A percentile compares a stretch with the other conserved stretches of the same genome.
phyloP scores from a whole-genome alignment of 1,139 yeast species.

The Groenewaldozyma auringiensis region DNA sequence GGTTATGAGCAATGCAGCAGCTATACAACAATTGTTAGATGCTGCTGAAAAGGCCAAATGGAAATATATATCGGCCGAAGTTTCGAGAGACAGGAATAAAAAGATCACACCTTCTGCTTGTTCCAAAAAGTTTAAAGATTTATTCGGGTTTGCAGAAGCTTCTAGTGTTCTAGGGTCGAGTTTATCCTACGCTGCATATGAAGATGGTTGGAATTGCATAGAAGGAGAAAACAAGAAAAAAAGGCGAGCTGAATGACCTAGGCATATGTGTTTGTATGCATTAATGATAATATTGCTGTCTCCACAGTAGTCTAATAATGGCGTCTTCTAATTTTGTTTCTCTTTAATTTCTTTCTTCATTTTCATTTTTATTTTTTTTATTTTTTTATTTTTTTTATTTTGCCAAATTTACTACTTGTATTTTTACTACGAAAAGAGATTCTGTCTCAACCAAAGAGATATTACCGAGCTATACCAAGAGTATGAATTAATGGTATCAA shows the following conservation, averaged over 20 bases:
- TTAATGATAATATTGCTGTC: no score
- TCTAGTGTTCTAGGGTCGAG: slow-evolving; percentile 34
- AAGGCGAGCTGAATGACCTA: not conserved
- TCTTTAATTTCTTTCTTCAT: no score
- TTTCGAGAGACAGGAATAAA: slow-evolving; percentile 26
- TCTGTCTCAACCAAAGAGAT: no score
- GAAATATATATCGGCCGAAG: slow-evolving; percentile 34
- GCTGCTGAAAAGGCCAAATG: slow-evolving; percentile 38
- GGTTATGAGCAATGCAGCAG: not conserved
- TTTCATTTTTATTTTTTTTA: no score
- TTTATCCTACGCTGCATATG: slow-evolving; percentile 34
- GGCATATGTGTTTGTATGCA: no score
- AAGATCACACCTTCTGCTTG: slow-evolving; percentile 38
- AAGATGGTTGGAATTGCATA: slow-evolving; percentile 34
- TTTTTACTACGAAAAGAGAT: no score
- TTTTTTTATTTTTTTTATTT: no score
- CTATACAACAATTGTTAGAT: slow-evolving; percentile 23
- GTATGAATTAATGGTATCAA: no score
- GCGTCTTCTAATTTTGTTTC: no score
- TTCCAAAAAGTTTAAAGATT: slow-evolving; percentile 35
- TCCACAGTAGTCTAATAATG: no score
- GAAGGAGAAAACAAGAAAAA: slow-evolving; percentile 10
- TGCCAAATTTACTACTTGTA: no score
- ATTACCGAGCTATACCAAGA: no score
- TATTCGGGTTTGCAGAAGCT: slow-evolving; percentile 37